These are phyloP conservation scores for Xerocomellus dryophilus DNA, from an alignment of 768 basidiomycete species.

Conservation along the genomic window DNA sequence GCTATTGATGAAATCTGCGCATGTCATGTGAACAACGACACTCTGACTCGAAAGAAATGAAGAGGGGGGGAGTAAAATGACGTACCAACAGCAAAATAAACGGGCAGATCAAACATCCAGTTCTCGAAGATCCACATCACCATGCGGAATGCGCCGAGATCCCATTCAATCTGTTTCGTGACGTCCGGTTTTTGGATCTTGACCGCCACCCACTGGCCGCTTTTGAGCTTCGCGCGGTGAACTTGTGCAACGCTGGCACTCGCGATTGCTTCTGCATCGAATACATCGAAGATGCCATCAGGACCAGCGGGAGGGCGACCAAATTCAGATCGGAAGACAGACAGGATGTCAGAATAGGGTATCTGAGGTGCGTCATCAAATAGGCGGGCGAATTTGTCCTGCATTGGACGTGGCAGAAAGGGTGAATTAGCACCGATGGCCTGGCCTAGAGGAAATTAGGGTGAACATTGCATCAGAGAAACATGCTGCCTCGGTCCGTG, in stretches of 20 bases:
- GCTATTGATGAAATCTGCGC: conserved; percentile 69
- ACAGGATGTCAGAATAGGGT: conserved; percentile 62
- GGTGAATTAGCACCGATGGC: conserved; percentile 84
- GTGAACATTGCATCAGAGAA: not conserved
- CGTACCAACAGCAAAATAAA: conserved; percentile 74
- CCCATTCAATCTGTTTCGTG: conserved; percentile 81
- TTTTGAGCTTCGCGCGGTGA: conserved; percentile 65
- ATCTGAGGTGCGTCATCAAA: conserved; percentile 91
- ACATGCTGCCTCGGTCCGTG: not conserved
- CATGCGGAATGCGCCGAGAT: conserved; percentile 62
- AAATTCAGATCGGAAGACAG: conserved; percentile 69
- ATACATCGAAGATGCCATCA: conserved; percentile 72
- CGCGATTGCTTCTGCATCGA: conserved; percentile 74
- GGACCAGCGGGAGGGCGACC: conserved; percentile 63
- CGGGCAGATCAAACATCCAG: conserved; percentile 82
- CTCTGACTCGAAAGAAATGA: not conserved
- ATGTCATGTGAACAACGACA: not conserved
- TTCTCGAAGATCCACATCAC: conserved; percentile 81
- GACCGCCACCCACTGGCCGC: conserved; percentile 76
- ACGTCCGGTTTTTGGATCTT: conserved; percentile 93
- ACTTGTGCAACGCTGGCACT: conserved; percentile 94
- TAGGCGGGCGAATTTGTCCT: conserved; percentile 74
- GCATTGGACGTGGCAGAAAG: conserved; percentile 78
- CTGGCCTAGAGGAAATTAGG: conserved; percentile 47
- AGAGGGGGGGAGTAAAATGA: conserved; percentile 2